Percentiles rank a stretch among this genome's conserved stretches.
These are phyloP conservation scores for Themeda triandra DNA, from an alignment of 176 grass and related monocot genomes.

Conservation along the genomic window DNA sequence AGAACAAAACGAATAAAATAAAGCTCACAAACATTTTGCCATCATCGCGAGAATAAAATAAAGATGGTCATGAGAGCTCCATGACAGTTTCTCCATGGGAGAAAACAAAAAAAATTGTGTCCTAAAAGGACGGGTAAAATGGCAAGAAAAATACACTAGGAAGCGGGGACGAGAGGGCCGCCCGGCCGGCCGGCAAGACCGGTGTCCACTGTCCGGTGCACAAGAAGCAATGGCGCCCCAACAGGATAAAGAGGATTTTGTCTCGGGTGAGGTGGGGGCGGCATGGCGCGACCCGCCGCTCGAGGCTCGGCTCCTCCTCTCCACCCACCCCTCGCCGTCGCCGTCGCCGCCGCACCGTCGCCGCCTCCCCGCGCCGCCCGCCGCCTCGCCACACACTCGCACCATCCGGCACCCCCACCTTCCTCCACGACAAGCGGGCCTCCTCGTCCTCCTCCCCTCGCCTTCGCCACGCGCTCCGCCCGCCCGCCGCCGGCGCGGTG, in stretches of 20 bases:
- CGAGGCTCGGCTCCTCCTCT: conserved; percentile 6
- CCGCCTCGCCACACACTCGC: neutral
- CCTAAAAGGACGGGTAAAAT: neutral
- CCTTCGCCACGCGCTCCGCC: conserved; percentile 16
- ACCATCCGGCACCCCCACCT: neutral
- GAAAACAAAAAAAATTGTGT: neutral
- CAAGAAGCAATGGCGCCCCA: neutral
- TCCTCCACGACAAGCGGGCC: neutral
- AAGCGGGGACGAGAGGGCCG: neutral
- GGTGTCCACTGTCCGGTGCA: too few relatives aligned
- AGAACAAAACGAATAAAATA: neutral
- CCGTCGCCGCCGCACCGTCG: neutral
- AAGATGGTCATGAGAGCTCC: neutral
- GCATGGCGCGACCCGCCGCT: conserved; percentile 26
- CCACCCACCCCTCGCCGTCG: conserved; percentile 11
- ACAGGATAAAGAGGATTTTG: neutral
- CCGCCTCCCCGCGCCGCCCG: neutral
- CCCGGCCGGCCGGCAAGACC: neutral
- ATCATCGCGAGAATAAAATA: neutral
- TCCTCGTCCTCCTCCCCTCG: neutral
- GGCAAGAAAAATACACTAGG: neutral
- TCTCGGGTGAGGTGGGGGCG: neutral
- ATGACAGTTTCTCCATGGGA: neutral
- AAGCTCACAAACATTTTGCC: neutral
- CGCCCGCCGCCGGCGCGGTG: conserved; percentile 4